Conservation (phyloP, 1,284 basidiomycete genomes). For the Trichosporon sp. region DNA sequence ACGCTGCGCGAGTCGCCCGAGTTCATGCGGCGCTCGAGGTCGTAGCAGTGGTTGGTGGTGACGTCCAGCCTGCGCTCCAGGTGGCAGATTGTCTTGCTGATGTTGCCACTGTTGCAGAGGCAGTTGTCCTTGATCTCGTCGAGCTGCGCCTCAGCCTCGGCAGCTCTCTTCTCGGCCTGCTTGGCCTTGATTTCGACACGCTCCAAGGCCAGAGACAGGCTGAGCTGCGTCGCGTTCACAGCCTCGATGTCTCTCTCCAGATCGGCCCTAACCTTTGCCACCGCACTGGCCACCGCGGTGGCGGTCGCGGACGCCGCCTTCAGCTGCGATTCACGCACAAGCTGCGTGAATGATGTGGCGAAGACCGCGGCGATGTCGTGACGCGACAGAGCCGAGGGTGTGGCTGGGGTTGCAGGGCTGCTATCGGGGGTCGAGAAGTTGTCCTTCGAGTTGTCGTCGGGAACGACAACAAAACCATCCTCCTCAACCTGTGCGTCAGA, state of each 20-base stretch:
- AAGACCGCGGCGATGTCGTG: not conserved
- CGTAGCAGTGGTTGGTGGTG: not conserved
- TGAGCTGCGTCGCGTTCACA: not conserved
- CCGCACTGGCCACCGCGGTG: not conserved
- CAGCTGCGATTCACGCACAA: not conserved
- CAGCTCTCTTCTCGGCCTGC: not conserved
- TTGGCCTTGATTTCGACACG: not conserved
- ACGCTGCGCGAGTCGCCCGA: not conserved
- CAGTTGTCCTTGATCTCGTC: not conserved
- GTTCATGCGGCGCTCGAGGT: not conserved
- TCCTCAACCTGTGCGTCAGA: slow-evolving; percentile 2
- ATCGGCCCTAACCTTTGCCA: not conserved
- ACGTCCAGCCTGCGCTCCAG: not conserved
- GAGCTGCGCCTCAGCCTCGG: not conserved
- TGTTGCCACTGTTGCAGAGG: not conserved
- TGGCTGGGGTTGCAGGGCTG: not conserved
- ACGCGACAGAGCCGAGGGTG: not conserved
- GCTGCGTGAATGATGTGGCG: not conserved
- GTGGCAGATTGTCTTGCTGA: not conserved
- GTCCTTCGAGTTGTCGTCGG: not conserved
- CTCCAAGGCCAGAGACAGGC: not conserved
- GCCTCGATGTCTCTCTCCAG: not conserved
- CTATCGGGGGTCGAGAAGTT: not conserved
- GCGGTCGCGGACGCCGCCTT: not conserved
- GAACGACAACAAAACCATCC: not conserved